Percentiles rank a stretch among this genome's conserved stretches.
Conservation (phyloP, 2,329 filamentous ascomycete species). For the Colletotrichum orbiculare region DNA sequence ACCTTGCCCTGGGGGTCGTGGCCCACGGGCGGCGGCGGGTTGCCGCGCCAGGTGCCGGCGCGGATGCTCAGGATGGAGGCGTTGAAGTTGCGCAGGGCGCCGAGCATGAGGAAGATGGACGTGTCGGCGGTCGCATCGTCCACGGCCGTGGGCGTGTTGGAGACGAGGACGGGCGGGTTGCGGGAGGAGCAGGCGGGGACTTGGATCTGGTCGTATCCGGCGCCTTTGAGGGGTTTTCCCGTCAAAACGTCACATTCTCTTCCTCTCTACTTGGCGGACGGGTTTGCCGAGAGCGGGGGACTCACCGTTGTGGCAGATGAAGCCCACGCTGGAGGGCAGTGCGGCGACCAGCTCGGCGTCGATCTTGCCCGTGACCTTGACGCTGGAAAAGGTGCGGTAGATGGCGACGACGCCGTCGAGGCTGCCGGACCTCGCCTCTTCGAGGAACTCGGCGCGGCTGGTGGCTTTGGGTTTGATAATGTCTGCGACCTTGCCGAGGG, state of each 20-base stretch:
- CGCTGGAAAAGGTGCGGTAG: constrained; percentile 78
- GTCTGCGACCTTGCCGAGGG: constrained; percentile 71
- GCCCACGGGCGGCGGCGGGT: constrained; percentile 67
- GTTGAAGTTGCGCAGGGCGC: constrained; percentile 80
- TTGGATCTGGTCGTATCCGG: constrained; percentile 88
- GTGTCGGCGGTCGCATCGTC: constrained; percentile 87
- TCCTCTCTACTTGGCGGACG: background rate
- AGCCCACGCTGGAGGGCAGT: constrained; percentile 64
- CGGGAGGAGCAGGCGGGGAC: constrained; percentile 76
- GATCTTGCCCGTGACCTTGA: constrained; percentile 73
- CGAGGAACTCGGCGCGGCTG: constrained; percentile 74
- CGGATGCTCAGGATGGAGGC: constrained; percentile 73
- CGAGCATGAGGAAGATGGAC: constrained; percentile 83
- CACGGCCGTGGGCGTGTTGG: constrained; percentile 84
- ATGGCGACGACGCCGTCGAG: constrained; percentile 73
- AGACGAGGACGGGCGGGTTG: constrained; percentile 69
- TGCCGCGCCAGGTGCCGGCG: constrained; percentile 74
- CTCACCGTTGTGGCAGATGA: constrained; percentile 70
- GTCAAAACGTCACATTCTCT: background rate
- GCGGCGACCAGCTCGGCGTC: constrained; percentile 75
- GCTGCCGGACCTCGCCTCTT: constrained; percentile 72
- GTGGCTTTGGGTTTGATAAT: constrained; percentile 70
- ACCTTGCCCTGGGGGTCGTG: constrained; percentile 84
- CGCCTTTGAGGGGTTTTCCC: constrained; percentile 59
- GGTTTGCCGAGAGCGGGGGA: constrained; percentile 14